Conservation (phyloP, 345 rosid species). For the Populus deltoides region DNA sequence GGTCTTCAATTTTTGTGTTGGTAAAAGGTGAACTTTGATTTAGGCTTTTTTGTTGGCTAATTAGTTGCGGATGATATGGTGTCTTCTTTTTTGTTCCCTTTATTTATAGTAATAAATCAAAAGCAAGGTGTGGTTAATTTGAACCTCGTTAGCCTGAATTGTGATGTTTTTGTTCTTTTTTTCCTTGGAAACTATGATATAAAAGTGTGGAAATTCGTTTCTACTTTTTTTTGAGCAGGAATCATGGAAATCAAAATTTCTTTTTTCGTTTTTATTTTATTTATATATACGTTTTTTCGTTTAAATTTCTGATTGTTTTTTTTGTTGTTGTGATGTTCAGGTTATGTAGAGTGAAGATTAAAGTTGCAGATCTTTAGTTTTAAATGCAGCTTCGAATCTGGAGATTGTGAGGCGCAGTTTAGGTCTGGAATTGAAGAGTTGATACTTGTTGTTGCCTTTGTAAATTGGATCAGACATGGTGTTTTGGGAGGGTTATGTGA, state of each 20-base stretch:
- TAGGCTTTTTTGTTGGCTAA: not conserved
- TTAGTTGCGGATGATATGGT: not conserved
- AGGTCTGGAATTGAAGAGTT: not conserved
- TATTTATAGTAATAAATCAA: not conserved
- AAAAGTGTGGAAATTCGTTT: not conserved
- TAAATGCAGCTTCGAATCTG: constrained; percentile 18
- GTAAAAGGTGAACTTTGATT: not conserved
- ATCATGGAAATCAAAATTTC: not conserved
- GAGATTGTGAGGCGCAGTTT: not conserved
- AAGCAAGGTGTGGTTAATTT: not conserved
- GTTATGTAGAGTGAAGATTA: constrained; percentile 2
- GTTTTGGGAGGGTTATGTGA: constrained; percentile 68
- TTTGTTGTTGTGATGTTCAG: constrained; percentile 1
- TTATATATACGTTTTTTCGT: not conserved
- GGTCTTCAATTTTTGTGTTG: not conserved
- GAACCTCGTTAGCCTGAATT: not conserved
- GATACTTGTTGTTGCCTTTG: not conserved
- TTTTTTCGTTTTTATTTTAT: not conserved
- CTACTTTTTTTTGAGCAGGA: not conserved
- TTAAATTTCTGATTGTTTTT: not conserved
- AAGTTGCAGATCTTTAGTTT: constrained; percentile 1
- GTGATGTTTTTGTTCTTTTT: not conserved
- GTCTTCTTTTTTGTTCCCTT: not conserved
- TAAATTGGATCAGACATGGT: constrained; percentile 40
- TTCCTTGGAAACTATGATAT: not conserved